These are phyloP conservation scores for Blastomyces gilchristii DNA, from an alignment of 2,329 filamentous ascomycete species.

Conservation along the genomic window DNA sequence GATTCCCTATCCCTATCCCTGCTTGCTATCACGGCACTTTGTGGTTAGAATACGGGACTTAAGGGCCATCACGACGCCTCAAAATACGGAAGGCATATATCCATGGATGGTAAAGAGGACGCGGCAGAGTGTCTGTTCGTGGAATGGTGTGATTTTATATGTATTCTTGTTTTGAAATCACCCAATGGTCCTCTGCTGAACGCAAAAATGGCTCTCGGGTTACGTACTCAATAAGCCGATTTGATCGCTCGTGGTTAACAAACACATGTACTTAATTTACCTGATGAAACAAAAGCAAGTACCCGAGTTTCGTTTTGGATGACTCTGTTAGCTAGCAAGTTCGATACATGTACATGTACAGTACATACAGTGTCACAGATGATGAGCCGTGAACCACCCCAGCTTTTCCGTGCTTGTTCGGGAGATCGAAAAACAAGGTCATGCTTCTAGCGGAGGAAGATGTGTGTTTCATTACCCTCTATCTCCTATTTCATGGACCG, in stretches of 20 bases:
- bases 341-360: neutral
- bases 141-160: no score
- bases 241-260: neutral
- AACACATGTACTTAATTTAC: neutral
- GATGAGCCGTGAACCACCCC: neutral
- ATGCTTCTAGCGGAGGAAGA: neutral
- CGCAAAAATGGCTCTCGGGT: no score
- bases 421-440: neutral
- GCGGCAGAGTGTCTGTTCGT: no score
- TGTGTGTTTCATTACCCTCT: no score
- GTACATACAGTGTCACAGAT: neutral
- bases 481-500: no score
- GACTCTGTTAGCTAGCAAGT: neutral
- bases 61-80: no score
- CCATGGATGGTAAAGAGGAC: no score
- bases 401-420: neutral
- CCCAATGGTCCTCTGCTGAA: no score
- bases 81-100: no score
- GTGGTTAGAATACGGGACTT: neutral
- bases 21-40: neutral
- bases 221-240: neutral
- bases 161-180: no score
- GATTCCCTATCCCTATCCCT: neutral
- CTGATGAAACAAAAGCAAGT: neutral
- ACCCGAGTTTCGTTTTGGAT: neutral